Conservation (phyloP, 1,139 yeast species). For the Lizanozyma gosingica region DNA sequence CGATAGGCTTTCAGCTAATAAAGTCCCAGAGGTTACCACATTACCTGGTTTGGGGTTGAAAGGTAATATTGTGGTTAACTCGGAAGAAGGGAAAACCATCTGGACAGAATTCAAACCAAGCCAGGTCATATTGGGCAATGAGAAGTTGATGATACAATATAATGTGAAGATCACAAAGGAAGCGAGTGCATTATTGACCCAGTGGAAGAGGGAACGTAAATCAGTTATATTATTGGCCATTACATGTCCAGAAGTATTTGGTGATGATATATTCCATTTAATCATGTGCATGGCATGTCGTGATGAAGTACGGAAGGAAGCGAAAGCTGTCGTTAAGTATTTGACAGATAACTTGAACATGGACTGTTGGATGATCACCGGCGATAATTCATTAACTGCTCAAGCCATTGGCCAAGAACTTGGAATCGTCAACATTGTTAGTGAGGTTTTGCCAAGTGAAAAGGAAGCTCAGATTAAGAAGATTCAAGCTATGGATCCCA, state of each 20-base stretch:
- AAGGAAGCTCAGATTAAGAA: constrained; percentile 52
- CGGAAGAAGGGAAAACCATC: constrained; percentile 9
- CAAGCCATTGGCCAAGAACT: constrained; percentile 56
- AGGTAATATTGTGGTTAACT: constrained; percentile 28
- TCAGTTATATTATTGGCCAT: constrained; percentile 54
- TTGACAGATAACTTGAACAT: constrained; percentile 35
- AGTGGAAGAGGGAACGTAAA: constrained; percentile 58
- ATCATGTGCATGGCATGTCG: constrained; percentile 47
- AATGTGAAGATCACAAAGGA: constrained; percentile 17
- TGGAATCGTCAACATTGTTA: constrained; percentile 55
- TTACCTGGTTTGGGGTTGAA: constrained; percentile 52
- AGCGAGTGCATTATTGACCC: constrained; percentile 21
- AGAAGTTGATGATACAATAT: constrained; percentile 41
- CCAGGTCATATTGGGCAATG: constrained; percentile 58
- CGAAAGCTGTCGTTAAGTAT: constrained; percentile 40
- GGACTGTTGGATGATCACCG: constrained; percentile 65
- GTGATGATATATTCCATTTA: constrained; percentile 26
- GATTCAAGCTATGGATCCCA: constrained; percentile 34
- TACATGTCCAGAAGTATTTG: constrained; percentile 17
- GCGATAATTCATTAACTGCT: constrained; percentile 65
- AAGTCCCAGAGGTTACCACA: constrained; percentile 41
- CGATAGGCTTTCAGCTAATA: constrained; percentile 21
- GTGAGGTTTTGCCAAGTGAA: constrained; percentile 67
- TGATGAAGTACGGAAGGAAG: constrained; percentile 58
- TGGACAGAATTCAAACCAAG: constrained; percentile 25